Evolutionary conservation across 2,329 filamentous ascomycete species (phyloP).

Genomic region (Penicillium sp.): DNA sequence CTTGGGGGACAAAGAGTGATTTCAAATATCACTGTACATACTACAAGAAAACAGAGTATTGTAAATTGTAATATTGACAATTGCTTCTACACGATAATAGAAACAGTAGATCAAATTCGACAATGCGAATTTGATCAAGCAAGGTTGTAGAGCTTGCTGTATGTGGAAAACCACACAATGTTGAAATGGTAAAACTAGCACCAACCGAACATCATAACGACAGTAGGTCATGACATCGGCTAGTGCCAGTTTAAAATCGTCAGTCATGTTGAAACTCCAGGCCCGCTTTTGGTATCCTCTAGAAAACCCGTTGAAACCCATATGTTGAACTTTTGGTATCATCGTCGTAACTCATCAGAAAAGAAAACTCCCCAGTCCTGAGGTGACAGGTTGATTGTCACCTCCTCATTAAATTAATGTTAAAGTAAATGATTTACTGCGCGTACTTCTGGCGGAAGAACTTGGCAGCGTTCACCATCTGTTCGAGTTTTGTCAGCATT

Average conservation of each 20-base stretch:
- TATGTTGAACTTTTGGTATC: conserved; percentile 47
- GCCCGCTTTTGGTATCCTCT: conserved; percentile 38
- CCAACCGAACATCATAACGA: conserved; percentile 19
- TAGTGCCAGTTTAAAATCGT: conserved; percentile 53
- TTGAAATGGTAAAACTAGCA: conserved; percentile 35
- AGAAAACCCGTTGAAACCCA: conserved; percentile 39
- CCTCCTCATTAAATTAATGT: conserved; percentile 27
- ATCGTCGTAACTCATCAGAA: conserved; percentile 42
- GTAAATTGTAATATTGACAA: conserved; percentile 21
- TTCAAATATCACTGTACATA: no score
- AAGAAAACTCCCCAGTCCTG: conserved; percentile 28
- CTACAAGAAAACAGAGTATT: background rate
- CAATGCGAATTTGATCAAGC: conserved; percentile 26
- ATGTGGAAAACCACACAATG: conserved; percentile 30
- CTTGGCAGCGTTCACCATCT: conserved; percentile 99
- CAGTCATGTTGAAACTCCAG: conserved; percentile 41
- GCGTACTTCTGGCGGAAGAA: conserved; percentile 87
- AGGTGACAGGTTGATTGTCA: conserved; percentile 41
- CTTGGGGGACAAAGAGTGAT: no score
- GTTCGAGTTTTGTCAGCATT: conserved; percentile 43
- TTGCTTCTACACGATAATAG: conserved; percentile 22
- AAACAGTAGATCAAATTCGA: conserved; percentile 20
- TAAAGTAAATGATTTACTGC: conserved; percentile 45
- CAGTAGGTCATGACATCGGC: conserved; percentile 6
- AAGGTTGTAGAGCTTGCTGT: conserved; percentile 17